These are phyloP conservation scores for Spathaspora girioi DNA, from an alignment of 805 yeast genomes.

Conservation along the genomic window DNA sequence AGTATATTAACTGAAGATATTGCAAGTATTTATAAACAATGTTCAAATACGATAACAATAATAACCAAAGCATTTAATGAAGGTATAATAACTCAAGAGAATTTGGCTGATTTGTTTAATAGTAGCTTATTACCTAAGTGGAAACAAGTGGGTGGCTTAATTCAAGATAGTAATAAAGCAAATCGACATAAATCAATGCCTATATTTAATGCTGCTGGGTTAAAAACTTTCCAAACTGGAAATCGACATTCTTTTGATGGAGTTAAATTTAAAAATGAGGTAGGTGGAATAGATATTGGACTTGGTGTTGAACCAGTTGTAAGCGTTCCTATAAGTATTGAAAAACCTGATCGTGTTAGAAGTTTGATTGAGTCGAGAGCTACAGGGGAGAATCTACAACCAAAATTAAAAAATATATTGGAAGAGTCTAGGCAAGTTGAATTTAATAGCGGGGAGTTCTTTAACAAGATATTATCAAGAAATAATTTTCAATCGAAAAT, in stretches of 20 bases:
- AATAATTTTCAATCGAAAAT: conserved; percentile 14
- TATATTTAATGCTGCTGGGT: conserved; percentile 10
- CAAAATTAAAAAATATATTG: background rate
- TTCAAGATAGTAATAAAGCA: background rate
- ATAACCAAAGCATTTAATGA: conserved; percentile 33
- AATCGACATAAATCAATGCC: background rate
- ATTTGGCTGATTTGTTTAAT: conserved; percentile 18
- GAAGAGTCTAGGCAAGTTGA: background rate
- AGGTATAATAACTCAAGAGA: conserved; percentile 32
- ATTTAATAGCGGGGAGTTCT: background rate
- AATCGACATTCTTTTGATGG: conserved; percentile 3
- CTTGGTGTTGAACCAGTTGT: conserved; percentile 20
- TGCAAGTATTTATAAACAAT: conserved; percentile 30
- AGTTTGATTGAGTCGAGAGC: background rate
- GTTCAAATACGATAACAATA: conserved; percentile 37
- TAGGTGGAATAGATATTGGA: conserved; percentile 20
- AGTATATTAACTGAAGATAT: conserved; percentile 21
- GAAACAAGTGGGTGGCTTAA: conserved; percentile 16
- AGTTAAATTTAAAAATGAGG: background rate
- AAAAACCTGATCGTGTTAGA: conserved; percentile 25
- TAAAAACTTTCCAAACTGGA: conserved; percentile 15
- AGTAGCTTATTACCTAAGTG: conserved; percentile 23
- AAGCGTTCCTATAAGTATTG: conserved; percentile 29
- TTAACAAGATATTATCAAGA: conserved; percentile 3
- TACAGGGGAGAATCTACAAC: background rate